Base-by-base conservation (phyloP, 2,329 filamentous ascomycete species). In the Trichophyton verrucosum region DNA sequence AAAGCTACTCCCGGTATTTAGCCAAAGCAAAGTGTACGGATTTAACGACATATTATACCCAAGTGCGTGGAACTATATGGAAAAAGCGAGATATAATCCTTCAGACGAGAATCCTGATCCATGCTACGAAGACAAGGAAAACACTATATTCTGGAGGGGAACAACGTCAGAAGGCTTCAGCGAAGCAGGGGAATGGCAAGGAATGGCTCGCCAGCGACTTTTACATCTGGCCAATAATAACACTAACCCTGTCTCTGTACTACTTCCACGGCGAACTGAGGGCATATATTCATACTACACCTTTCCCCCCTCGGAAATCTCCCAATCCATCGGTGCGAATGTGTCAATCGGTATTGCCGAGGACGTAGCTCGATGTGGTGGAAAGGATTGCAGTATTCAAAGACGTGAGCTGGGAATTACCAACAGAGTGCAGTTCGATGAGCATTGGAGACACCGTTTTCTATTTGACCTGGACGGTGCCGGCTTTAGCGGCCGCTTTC, bases 41-140 rank as follows among this genome's bases (percentile, higher is more conserved):
- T 92, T 88, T 73, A 83, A 81, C 64, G 89, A 95, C 69, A 88
- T 95, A 38, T 73, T 91, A 22, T 86, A 91, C 59, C 89, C 89
- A 0, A 77, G 80, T 66, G 72, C 81, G 0, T 84, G 81, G 81
- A 84, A 83, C 66, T 85, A 85, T 64, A 72, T 82, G 62, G 80
- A 82, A 62, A 84, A 83, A 68, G 78, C 77, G 11, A 73, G 74
- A 63, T 82, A 82, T 58, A 68, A 74, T 0, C 79, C 81, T 27
- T 77, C 79, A 1, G 73, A 79, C 2, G 76, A 76, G 3, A 71
- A 76, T 57, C 80, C 79, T 0, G 82, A 85, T 65, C 70, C 70
- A 4, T 70, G 73, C 0, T 91, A 88, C 64, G 68, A 74, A 0
- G 75, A 84, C 56, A 90, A 91, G 67, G 76, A 81, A 51, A 81